Base-by-base conservation (phyloP, 768 basidiomycete species). In the Hirschioporus abietinus region DNA sequence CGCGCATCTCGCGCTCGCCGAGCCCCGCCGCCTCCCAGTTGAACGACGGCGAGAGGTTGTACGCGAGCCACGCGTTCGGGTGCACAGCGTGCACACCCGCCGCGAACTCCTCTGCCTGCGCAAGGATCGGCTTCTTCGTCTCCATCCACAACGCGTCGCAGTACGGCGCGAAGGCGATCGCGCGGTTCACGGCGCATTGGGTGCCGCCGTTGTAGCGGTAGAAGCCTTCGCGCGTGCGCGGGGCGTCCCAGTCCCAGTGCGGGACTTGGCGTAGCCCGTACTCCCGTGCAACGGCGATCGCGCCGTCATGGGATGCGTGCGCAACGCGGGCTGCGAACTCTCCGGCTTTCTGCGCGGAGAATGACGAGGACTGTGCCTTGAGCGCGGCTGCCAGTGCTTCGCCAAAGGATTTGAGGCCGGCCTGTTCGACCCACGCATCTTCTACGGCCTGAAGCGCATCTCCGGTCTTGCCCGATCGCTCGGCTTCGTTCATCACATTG, bases 131-230 rank as follows among this genome's bases (percentile, higher is more conserved):
- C 71, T 86, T 90, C 82, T 95, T 94, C 60, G 97, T 99, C 83
- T 96, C 94, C 95, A 96, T 96, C 93, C 94, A 95, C 71, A 96
- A 73, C 65, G 93, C 78, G 76, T 96, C 95, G 63, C 94, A 92
- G 77, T 96, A 95, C 2, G 96, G 96, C 30, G 95, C 95, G 73
- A 93, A 98, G 27, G 94, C 95, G 67, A 95, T 82, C 20, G 91
- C 92, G 67, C 96, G 93, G 78, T 92, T 90, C 73, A 99, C 85
- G 10, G 95, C 95, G 74, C 95, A 96, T 74, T 93, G 88, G 5
- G 96, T 99, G 8, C 96, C 96, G 68, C 96, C 96, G 77, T 96
- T 93, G 83, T 96, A 98, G 70, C 96, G 88, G 83, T 95, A 99
- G 82, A 87, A 99, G 58, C 96, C 96, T 77, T 99, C 96, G 67